These are phyloP conservation scores for Termitomyces sp. DNA, from an alignment of 768 basidiomycete genomes.

Conservation along the genomic window DNA sequence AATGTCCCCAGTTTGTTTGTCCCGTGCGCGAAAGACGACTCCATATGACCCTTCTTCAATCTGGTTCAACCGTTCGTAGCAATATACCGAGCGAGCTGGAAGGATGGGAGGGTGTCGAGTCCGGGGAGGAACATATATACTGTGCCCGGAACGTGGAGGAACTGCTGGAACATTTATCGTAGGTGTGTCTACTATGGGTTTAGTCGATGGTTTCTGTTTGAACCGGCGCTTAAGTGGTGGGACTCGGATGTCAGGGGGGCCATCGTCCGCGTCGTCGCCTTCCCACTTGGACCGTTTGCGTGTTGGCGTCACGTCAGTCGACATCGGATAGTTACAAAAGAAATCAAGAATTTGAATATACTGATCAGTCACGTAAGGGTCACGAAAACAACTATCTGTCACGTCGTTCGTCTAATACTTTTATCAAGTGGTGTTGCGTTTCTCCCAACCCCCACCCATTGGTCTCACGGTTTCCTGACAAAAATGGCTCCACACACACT, in stretches of 20 bases:
- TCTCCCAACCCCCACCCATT: constrained; percentile 47
- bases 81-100: constrained; percentile 90
- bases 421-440: constrained; percentile 47
- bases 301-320: constrained; percentile 44
- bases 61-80: constrained; percentile 91
- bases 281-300: constrained; percentile 81
- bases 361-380: constrained; percentile 2
- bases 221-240: constrained; percentile 49
- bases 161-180: constrained; percentile 14
- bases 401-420: constrained; percentile 52
- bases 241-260: constrained; percentile 19
- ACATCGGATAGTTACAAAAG: constrained; percentile 13
- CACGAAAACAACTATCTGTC: not conserved
- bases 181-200: constrained; percentile 16
- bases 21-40: constrained; percentile 92
- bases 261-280: constrained; percentile 21
- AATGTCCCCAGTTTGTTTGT: constrained; percentile 91
- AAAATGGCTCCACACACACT: constrained; percentile 68
- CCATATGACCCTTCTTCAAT: constrained; percentile 99
- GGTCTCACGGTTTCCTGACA: constrained; percentile 18
- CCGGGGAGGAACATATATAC: constrained; percentile 70
- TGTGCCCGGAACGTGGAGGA: constrained; percentile 34
- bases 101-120: constrained; percentile 72
- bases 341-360: not conserved
- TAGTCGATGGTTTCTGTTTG: constrained; percentile 34